Evolutionary conservation across 1,139 yeast genomes (phyloP).

Genomic region (Candida glucosophila): DNA sequence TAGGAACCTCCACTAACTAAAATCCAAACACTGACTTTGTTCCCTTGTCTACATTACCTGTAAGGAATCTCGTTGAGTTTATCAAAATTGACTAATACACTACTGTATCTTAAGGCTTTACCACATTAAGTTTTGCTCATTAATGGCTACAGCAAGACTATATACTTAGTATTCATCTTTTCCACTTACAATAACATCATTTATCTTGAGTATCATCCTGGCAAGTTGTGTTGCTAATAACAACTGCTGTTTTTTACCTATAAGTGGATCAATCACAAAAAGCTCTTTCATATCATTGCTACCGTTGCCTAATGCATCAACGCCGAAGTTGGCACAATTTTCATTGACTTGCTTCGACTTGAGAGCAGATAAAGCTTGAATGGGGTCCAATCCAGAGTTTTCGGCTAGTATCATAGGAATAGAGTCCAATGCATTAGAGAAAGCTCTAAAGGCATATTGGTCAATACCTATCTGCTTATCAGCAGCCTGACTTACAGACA

Average conservation of each 20-base stretch:
- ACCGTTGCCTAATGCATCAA: slow-evolving; percentile 87
- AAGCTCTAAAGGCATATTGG: slow-evolving; percentile 96
- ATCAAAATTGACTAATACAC: no score
- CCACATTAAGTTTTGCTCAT: no score
- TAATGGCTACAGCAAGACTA: no score
- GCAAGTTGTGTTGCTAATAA: slow-evolving; percentile 93
- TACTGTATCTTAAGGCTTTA: no score
- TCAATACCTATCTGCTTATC: slow-evolving; percentile 91
- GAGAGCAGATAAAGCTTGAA: slow-evolving; percentile 75
- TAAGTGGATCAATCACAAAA: slow-evolving; percentile 93
- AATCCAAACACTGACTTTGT: no score
- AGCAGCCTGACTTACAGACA: slow-evolving; percentile 88
- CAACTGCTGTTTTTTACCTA: slow-evolving; percentile 94
- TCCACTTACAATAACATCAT: slow-evolving; percentile 90
- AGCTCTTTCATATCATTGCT: slow-evolving; percentile 86
- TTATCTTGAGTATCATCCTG: slow-evolving; percentile 94
- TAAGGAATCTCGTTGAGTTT: no score
- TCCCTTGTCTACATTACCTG: no score
- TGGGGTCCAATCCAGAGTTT: slow-evolving; percentile 91
- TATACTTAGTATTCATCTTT: slow-evolving; percentile 65
- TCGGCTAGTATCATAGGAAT: slow-evolving; percentile 95
- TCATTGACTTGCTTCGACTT: slow-evolving; percentile 82
- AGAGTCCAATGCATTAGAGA: slow-evolving; percentile 81
- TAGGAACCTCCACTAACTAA: no score
- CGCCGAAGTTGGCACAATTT: slow-evolving; percentile 67